phyloP scores from a whole-genome alignment of 2,329 filamentous ascomycete genomes.

The Microdochium bolleyi region DNA sequence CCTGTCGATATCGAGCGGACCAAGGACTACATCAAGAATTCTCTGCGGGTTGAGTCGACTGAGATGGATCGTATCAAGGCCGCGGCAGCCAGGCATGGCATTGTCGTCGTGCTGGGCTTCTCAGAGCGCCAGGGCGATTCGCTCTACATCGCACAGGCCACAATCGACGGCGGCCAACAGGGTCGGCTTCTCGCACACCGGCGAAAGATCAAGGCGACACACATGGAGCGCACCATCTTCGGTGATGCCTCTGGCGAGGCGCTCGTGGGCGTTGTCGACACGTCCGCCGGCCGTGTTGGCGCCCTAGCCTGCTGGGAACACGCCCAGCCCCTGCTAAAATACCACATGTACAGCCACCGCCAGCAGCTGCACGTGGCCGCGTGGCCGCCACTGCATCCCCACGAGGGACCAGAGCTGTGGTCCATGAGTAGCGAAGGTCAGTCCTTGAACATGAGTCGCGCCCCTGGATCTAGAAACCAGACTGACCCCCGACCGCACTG shows the following conservation, averaged over 20 bases:
- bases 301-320: conserved; percentile 43
- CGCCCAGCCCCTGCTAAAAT: conserved; percentile 39
- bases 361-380: conserved; percentile 38
- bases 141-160: conserved; percentile 36
- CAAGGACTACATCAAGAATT: conserved; percentile 23
- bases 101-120: conserved; percentile 36
- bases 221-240: conserved; percentile 42
- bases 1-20: conserved; percentile 19
- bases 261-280: conserved; percentile 29
- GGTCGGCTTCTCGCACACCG: conserved; percentile 30
- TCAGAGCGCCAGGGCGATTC: conserved; percentile 26
- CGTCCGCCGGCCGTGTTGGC: conserved; percentile 32
- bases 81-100: conserved; percentile 22
- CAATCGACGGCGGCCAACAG: conserved; percentile 25
- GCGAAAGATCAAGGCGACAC: conserved; percentile 44
- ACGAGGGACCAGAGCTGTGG: conserved; percentile 13
- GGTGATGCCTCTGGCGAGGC: conserved; percentile 32
- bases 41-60: conserved; percentile 16
- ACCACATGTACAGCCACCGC: conserved; percentile 31
- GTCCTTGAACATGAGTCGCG: neutral
- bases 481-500: neutral
- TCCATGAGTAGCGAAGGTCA: conserved; percentile 21
- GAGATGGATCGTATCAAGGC: conserved; percentile 27
- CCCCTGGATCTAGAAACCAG: neutral
- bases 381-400: conserved; percentile 29